phyloP scores from a whole-genome alignment of 495 filamentous ascomycete genomes.

The Tuber borchii region DNA sequence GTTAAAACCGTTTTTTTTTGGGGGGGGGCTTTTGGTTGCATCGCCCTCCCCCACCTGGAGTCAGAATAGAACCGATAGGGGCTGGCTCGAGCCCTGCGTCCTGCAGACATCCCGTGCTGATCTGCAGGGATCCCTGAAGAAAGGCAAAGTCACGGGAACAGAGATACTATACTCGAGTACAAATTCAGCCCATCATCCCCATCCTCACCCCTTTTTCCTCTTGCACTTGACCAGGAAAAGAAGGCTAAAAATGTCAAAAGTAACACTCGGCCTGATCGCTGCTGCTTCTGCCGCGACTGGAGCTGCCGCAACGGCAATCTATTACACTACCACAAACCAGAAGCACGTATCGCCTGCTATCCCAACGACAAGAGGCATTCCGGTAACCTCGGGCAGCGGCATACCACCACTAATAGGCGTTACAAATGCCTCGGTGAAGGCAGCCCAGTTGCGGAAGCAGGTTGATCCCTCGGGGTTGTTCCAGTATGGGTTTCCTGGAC shows the following conservation, averaged over 20 bases:
- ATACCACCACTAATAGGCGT: background rate
- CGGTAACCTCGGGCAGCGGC: background rate
- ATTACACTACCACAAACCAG: slow-evolving; percentile 49
- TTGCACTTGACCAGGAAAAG: background rate
- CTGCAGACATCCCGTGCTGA: background rate
- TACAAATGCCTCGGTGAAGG: background rate
- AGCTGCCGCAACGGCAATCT: slow-evolving; percentile 70
- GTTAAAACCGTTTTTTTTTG: no score
- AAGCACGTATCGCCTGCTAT: slow-evolving; percentile 24
- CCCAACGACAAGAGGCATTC: slow-evolving; percentile 16
- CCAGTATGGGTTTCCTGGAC: slow-evolving; percentile 95
- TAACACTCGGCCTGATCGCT: slow-evolving; percentile 78
- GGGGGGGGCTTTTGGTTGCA: no score
- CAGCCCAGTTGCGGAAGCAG: slow-evolving; percentile 42
- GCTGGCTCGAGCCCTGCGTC: background rate
- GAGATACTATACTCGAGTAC: background rate
- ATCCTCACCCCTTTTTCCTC: background rate
- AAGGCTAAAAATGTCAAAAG: slow-evolving; percentile 62
- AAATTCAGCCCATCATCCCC: background rate
- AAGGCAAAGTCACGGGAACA: slow-evolving; percentile 10
- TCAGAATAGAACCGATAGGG: background rate
- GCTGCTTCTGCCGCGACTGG: slow-evolving; percentile 84
- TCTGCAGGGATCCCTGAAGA: background rate
- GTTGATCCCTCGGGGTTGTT: slow-evolving; percentile 86
- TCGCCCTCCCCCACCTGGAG: no score